Conservation (phyloP, 139 green algal genomes). For the Micromonas commoda region DNA sequence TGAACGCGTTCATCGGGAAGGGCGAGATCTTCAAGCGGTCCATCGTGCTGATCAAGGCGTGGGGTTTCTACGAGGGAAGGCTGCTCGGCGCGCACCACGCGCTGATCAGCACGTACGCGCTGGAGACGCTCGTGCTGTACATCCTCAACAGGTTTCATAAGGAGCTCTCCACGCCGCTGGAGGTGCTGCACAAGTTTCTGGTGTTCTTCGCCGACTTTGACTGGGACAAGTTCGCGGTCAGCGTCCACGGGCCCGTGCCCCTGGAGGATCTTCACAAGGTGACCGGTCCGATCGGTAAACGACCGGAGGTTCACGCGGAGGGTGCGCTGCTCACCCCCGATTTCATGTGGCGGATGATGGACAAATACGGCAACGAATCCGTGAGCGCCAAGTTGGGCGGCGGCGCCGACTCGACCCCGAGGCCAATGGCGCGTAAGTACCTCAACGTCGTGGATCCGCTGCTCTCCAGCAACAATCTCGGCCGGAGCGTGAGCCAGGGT, state of each 20-base stretch:
- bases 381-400: slow-evolving; percentile 29
- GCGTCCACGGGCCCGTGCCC: not conserved
- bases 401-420: slow-evolving; percentile 26
- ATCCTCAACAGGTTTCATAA: slow-evolving; percentile 79
- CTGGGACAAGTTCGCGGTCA: slow-evolving; percentile 4
- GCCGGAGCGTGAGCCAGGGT: slow-evolving; percentile 66
- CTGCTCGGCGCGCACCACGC: slow-evolving; percentile 89
- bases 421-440: slow-evolving; percentile 50
- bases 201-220: slow-evolving; percentile 46
- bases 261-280: slow-evolving; percentile 2
- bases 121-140: slow-evolving; percentile 94
- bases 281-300: not conserved
- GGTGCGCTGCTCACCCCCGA: slow-evolving; percentile 30
- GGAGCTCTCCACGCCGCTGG: slow-evolving; percentile 57
- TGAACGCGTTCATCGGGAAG: slow-evolving; percentile 63
- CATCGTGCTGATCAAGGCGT: slow-evolving; percentile 95
- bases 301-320: not conserved
- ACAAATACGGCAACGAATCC: slow-evolving; percentile 38
- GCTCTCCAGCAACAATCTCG: slow-evolving; percentile 91
- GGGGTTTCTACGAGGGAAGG: slow-evolving; percentile 95
- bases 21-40: slow-evolving; percentile 89
- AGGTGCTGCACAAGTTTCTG: slow-evolving; percentile 84
- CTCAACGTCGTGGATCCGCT: slow-evolving; percentile 93
- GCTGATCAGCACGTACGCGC: slow-evolving; percentile 89
- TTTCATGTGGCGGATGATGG: slow-evolving; percentile 37